Conservation (phyloP, 1,139 yeast genomes). For the Debaryomyces sp. region DNA sequence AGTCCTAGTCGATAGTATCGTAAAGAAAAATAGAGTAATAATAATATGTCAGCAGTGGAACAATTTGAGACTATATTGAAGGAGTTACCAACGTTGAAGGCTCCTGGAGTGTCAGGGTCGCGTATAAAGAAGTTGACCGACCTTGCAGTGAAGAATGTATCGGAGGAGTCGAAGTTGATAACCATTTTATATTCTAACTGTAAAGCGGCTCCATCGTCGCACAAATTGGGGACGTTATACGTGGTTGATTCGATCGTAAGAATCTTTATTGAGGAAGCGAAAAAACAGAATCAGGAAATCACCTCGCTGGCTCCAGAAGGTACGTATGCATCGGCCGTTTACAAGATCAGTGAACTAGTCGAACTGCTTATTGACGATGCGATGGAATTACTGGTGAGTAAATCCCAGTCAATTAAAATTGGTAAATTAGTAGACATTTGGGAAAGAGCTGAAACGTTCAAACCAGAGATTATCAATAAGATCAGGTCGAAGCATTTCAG, state of each 20-base stretch:
- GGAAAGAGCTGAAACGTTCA: constrained; percentile 85
- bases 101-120: constrained; percentile 95
- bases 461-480: constrained; percentile 52
- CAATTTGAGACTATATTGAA: constrained; percentile 72
- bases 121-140: constrained; percentile 87
- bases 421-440: constrained; percentile 87
- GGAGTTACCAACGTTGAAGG: constrained; percentile 74
- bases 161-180: constrained; percentile 59
- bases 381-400: constrained; percentile 51
- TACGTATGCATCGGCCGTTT: constrained; percentile 73
- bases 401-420: constrained; percentile 67
- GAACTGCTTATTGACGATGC: constrained; percentile 64
- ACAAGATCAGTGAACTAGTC: constrained; percentile 58
- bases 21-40: constrained; percentile 6
- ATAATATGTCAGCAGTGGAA: constrained; percentile 45
- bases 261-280: constrained; percentile 78
- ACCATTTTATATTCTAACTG: constrained; percentile 67
- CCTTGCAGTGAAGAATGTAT: constrained; percentile 67
- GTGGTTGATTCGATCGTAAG: constrained; percentile 92
- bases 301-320: constrained; percentile 63
- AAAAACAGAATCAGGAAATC: constrained; percentile 49
- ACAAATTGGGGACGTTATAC: constrained; percentile 88
- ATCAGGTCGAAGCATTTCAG: constrained; percentile 64
- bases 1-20: constrained; percentile 7
- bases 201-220: constrained; percentile 74